These are phyloP conservation scores for Microbotryum violaceum DNA, from an alignment of 1,284 basidiomycete genomes.

Conservation along the genomic window DNA sequence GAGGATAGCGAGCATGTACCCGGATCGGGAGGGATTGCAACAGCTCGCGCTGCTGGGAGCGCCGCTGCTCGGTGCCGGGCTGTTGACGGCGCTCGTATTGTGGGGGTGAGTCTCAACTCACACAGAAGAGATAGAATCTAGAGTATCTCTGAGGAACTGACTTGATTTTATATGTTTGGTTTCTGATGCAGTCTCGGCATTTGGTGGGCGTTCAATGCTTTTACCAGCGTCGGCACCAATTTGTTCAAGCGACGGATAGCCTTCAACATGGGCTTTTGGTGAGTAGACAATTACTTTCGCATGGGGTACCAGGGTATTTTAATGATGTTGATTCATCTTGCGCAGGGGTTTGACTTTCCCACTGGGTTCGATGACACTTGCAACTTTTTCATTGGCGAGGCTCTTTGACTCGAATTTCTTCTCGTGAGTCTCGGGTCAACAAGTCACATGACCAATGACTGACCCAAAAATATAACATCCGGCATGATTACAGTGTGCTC, in stretches of 20 bases:
- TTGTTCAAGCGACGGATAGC: slow-evolving; percentile 12
- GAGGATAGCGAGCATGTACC: slow-evolving; percentile 14
- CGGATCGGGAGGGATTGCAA: slow-evolving; percentile 2
- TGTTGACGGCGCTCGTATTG: slow-evolving; percentile 31
- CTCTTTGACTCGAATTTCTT: slow-evolving; percentile 35
- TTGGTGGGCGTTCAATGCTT: slow-evolving; percentile 34
- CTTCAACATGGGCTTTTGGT: slow-evolving; percentile 32
- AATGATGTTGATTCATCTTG: background rate
- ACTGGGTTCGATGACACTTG: slow-evolving; percentile 33
- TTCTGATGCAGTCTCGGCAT: slow-evolving; percentile 24
- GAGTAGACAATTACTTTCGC: background rate
- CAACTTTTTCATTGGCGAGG: slow-evolving; percentile 32
- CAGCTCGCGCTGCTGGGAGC: slow-evolving; percentile 19
- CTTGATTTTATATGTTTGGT: background rate
- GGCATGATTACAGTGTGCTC: slow-evolving; percentile 17
- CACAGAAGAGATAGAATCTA: background rate
- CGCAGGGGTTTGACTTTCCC: slow-evolving; percentile 27
- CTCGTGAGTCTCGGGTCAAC: slow-evolving; percentile 19
- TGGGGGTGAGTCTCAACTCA: slow-evolving; percentile 26
- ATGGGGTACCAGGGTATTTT: background rate
- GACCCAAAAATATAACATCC: slow-evolving; percentile 13
- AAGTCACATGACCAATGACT: background rate
- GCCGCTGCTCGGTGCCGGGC: slow-evolving; percentile 29
- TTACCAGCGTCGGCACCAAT: slow-evolving; percentile 23
- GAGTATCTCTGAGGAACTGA: background rate